Evolutionary conservation across 2,329 filamentous ascomycete species (phyloP).

Genomic region (Cytospora piceicola): DNA sequence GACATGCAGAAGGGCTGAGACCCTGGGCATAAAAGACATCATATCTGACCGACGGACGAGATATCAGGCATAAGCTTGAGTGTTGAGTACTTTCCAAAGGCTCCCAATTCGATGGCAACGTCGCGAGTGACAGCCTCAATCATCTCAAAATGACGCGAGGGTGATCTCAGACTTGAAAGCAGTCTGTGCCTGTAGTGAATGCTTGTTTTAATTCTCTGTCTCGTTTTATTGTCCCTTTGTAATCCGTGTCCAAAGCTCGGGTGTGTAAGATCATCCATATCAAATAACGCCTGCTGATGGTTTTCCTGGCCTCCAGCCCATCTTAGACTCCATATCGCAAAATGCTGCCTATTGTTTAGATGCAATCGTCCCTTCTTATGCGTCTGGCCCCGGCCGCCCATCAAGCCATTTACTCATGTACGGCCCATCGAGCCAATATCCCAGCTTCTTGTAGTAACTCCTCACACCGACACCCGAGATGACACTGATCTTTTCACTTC

Average conservation of each 20-base stretch:
- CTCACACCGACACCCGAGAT: constrained; percentile 97
- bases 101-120: neutral
- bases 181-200: neutral
- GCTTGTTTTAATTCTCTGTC: neutral
- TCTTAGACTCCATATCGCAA: neutral
- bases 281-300: neutral
- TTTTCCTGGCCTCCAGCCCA: neutral
- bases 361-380: neutral
- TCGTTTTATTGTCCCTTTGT: neutral
- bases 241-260: neutral
- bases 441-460: constrained; percentile 91
- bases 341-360: neutral
- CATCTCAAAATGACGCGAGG: neutral
- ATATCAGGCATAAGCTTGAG: neutral
- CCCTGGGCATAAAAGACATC: neutral
- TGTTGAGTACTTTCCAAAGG: neutral
- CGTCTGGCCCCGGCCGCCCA: constrained; percentile 43
- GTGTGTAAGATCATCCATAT: neutral
- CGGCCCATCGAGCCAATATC: constrained; percentile 90
- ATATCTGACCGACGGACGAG: neutral
- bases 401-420: constrained; percentile 75
- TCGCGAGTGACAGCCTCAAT: neutral
- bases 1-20: neutral
- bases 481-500: constrained; percentile 91
- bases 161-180: neutral